These are phyloP conservation scores for Xylaria nigripes DNA, from an alignment of 495 filamentous ascomycete species.

Conservation along the genomic window DNA sequence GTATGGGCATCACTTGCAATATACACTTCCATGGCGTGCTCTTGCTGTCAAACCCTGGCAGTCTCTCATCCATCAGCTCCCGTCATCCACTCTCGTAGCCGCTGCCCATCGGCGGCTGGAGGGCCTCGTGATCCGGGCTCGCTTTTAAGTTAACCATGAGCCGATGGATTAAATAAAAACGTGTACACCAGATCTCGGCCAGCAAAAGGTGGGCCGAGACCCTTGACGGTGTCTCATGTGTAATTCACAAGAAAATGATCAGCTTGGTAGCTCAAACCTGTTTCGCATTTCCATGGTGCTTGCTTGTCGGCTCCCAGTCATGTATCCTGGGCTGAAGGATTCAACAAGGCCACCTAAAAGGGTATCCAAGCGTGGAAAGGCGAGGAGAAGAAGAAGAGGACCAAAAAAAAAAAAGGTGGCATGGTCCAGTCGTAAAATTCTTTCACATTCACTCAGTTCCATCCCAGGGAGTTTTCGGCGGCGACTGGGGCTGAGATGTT, in stretches of 20 bases:
- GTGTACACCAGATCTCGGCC: constrained; percentile 28
- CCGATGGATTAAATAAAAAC: constrained; percentile 37
- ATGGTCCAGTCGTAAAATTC: constrained; percentile 18
- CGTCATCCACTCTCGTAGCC: constrained; percentile 13
- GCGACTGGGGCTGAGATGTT: constrained; percentile 80
- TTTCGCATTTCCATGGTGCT: constrained; percentile 22
- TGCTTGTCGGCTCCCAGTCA: constrained; percentile 18
- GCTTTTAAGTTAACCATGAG: constrained; percentile 14
- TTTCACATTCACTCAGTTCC: constrained; percentile 60
- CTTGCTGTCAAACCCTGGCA: constrained; percentile 19
- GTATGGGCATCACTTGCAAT: constrained; percentile 26
- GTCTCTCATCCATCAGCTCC: constrained; percentile 18
- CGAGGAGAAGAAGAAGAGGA: constrained; percentile 20
- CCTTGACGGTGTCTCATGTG: constrained; percentile 23
- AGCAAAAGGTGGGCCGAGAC: constrained; percentile 35
- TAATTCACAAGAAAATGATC: constrained; percentile 28
- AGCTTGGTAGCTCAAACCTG: constrained; percentile 17
- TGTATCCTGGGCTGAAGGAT: constrained; percentile 12
- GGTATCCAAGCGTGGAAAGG: constrained; percentile 45
- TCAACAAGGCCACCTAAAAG: constrained; percentile 27
- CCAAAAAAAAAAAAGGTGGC: constrained; percentile 21
- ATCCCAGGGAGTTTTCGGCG: constrained; percentile 95
- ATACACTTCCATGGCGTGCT: constrained; percentile 22
- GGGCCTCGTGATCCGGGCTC: constrained; percentile 2
- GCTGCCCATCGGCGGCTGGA: constrained; percentile 18